Evolutionary conservation across 345 rosid genomes (phyloP), one percentile per base, ranked within the genome.

Genomic region (Acer yangbiense): DNA sequence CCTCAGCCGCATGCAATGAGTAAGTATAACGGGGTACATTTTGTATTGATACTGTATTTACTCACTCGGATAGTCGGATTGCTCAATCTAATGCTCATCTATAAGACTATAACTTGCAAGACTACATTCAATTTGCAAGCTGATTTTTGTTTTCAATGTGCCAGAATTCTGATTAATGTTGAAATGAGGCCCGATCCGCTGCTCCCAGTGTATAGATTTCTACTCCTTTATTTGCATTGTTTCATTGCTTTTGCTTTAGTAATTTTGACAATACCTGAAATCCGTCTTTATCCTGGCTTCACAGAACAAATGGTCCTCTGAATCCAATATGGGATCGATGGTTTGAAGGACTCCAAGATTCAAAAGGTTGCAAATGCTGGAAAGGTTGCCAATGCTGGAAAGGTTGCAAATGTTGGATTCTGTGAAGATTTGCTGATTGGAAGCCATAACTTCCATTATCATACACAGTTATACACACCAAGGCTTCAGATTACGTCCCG

Each of bases 271-370:
- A 25, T 69, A 25, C 61, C 64, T 62, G 43, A 76, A 20, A 23
- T 17, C 41, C 29, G 12, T 7, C 0, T 77, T 73, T 7, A 9
- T 83, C 66, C 35, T 78, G 75, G 8, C 29, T 75, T 78, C 71
- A 67, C 90, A 93, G 98, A 83, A 93, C 98, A 68, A 75, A 12
- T 68, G 93, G 97, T 10, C 97, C 97, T 9, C 62, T 83, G 20
- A 90, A 89, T 52, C 86, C 90, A 0, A 20, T 62, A n/a, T 95
- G 98, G 98, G 98, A 95, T 76, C 90, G 87, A 71, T 95, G 98
- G 98, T 95, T 95, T 60, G 92, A 93, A 81, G 83, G 93, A 11
- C 93, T 94, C 16, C 83, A 77, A 71, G 91, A 93, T 50, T 85
- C 89, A 0, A 80, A 83, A 75, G 78, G 97, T 48, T 93, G 98